Conservation (phyloP, 352 stramenopile species). For the Pythium guiyangense region DNA sequence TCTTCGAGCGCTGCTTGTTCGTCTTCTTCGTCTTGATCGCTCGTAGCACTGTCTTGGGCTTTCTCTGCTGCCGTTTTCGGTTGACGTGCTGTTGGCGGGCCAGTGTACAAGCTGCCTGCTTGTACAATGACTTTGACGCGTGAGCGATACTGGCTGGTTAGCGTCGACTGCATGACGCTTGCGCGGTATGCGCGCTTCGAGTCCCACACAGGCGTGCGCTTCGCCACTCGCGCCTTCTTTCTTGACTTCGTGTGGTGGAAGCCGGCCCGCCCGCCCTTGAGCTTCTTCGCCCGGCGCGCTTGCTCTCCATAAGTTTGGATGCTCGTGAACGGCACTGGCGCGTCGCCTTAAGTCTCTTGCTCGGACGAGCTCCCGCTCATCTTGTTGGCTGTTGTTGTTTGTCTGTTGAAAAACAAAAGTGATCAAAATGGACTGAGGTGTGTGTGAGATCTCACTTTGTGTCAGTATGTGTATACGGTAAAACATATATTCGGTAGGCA, state of each 20-base stretch:
- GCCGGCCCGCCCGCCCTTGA: not conserved
- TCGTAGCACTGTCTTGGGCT: not conserved
- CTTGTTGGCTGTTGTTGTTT: not conserved
- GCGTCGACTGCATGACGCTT: not conserved
- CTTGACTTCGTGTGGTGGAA: not conserved
- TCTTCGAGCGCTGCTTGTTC: not conserved
- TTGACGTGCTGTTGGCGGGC: not conserved
- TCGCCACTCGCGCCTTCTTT: not conserved
- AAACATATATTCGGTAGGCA: not conserved
- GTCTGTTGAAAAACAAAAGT: not conserved
- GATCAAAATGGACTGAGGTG: too few relatives aligned
- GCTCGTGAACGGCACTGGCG: not conserved
- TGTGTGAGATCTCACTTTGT: not conserved
- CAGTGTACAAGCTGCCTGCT: not conserved
- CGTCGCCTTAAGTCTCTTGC: not conserved
- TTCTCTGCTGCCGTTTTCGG: not conserved
- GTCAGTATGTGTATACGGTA: slow-evolving; percentile 2
- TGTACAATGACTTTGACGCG: too few relatives aligned
- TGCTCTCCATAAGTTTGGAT: too few relatives aligned
- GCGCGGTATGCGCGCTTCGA: not conserved
- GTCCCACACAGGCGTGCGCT: not conserved
- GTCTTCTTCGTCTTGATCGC: not conserved
- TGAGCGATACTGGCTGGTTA: not conserved
- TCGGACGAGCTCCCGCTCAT: not conserved
- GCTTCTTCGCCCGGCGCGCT: too few relatives aligned